phyloP scores from a whole-genome alignment of 129 eudicot species.

The Glebionis coronaria region DNA sequence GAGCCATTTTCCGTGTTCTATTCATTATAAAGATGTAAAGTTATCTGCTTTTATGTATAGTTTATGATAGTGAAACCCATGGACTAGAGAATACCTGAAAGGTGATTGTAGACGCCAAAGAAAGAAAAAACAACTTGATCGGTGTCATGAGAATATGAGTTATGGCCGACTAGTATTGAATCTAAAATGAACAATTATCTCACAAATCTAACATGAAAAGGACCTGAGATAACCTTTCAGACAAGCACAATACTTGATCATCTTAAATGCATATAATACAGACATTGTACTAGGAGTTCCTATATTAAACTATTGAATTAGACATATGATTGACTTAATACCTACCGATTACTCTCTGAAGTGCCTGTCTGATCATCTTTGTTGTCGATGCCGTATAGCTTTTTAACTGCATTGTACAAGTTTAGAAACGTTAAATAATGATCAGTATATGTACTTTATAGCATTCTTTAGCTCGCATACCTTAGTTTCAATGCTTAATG shows the following conservation, averaged over 20 bases:
- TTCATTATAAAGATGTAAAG: too few species aligned
- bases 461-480: slow-evolving; percentile 23
- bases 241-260: slow-evolving; percentile 2
- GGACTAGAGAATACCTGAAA: too few species aligned
- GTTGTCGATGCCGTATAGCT: slow-evolving; percentile 39
- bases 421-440: slow-evolving; percentile 1
- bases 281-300: background rate
- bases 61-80: too few species aligned
- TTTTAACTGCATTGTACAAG: slow-evolving; percentile 55
- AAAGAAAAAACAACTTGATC: background rate
- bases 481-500: slow-evolving; percentile 61
- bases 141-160: background rate
- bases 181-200: background rate
- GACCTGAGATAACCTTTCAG: background rate
- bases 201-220: background rate
- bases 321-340: background rate
- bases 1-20: too few species aligned
- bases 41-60: too few species aligned
- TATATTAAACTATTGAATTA: background rate
- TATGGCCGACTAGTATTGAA: background rate
- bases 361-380: slow-evolving; percentile 50
- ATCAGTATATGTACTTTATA: background rate
- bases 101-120: too few species aligned
- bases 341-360: slow-evolving; percentile 44
- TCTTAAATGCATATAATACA: background rate